Base-by-base conservation (phyloP, 1,284 basidiomycete genomes). In the Cutaneotrichosporon mucoides region DNA sequence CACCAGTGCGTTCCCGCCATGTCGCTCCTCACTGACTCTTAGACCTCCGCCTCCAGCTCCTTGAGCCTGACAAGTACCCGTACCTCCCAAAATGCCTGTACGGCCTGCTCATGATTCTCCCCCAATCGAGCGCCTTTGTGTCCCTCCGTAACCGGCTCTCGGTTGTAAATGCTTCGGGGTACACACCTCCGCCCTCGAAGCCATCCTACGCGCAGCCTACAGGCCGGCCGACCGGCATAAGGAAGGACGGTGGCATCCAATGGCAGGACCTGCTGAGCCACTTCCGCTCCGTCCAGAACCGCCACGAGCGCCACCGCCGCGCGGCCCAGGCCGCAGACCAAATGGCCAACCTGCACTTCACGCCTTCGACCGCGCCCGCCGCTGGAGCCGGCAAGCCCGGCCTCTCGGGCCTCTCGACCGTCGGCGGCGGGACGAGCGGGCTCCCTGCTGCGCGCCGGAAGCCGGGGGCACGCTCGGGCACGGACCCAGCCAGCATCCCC, bases 61-160 rank as follows among this genome's bases (percentile, higher is more conserved):
- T 99, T 44, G 96, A 99, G 74, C 96, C 96, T 6, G 95, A 99
- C 67, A 86, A 88, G 84, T 88, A 98, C 73, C 95, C 96, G 0
- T 91, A 91, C 79, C 82, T 99, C 24, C 94, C 95, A 83, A 99
- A 99, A 76, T 97, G 94, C 68, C 82, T 99, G 6, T 99, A 99
- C 73, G 96, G 96, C 1, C 82, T 99, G 11, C 82, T 99, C 65
- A 99, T 99, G 96, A 82, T 99, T 56, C 81, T 99, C 8, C 96
- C 96, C 0, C 96, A 99, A 80, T 96, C 92, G 72, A 89, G 89
- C 43, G 96, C 96, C 0, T 99, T 99, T 72, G 86, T 94, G 6
- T 97, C 95, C 1, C 82, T 99, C 13, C 85, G 95, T 40, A 97
- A 97, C 75, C 86, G 96, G 38, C 79, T 99, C 40, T 93, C 89